Evolutionary conservation across 805 yeast genomes (phyloP).

Genomic region (Huiozyma naganishii): DNA sequence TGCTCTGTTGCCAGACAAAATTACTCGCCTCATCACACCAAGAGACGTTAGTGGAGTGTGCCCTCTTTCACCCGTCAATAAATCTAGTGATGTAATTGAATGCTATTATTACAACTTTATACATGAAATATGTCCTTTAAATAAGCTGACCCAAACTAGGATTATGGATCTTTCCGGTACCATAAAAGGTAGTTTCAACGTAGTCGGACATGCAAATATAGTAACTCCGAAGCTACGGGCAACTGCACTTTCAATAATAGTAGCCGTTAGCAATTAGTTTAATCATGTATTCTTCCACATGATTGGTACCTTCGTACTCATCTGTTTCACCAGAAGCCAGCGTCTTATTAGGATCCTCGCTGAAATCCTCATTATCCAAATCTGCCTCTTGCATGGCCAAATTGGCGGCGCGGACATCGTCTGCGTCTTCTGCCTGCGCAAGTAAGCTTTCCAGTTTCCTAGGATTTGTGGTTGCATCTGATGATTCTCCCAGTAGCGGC

Average conservation of each 20-base stretch:
- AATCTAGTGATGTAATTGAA: too few relatives aligned
- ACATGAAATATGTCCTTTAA: too few relatives aligned
- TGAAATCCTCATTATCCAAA: slow-evolving; percentile 78
- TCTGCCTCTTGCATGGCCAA: slow-evolving; percentile 71
- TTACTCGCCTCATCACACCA: too few relatives aligned
- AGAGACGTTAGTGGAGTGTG: too few relatives aligned
- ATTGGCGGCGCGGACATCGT: slow-evolving; percentile 79
- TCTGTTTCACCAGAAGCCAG: slow-evolving; percentile 10
- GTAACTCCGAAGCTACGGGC: too few relatives aligned
- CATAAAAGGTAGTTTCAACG: too few relatives aligned
- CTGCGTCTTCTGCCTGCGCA: slow-evolving; percentile 93
- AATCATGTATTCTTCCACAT: slow-evolving; percentile 94
- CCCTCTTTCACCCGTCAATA: too few relatives aligned
- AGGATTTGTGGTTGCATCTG: slow-evolving; percentile 26
- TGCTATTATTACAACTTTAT: too few relatives aligned
- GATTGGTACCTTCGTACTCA: slow-evolving; percentile 50
- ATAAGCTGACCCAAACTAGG: too few relatives aligned
- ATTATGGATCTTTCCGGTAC: too few relatives aligned
- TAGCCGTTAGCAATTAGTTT: slow-evolving; percentile 77
- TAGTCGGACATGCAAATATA: too few relatives aligned
- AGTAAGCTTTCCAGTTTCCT: slow-evolving; percentile 47
- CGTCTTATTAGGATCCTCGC: slow-evolving; percentile 29
- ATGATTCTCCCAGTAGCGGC: slow-evolving; percentile 24
- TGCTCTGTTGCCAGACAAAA: too few relatives aligned
- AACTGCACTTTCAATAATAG: slow-evolving; percentile 29